Base-by-base conservation (phyloP, 1,139 yeast species). In the Sugiyamaella pinicola region DNA sequence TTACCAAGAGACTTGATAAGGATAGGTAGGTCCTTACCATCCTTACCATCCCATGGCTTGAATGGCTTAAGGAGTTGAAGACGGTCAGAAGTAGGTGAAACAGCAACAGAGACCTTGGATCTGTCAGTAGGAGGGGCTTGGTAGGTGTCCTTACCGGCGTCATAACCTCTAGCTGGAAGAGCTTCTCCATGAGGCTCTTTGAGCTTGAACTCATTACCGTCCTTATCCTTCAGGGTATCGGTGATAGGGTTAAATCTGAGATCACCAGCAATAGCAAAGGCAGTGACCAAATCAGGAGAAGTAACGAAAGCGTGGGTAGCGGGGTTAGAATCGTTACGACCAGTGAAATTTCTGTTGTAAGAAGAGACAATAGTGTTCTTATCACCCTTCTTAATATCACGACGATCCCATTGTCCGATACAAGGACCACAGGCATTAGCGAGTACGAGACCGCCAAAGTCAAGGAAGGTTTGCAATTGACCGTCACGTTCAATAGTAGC, bases 401-500 rank as follows among this genome's bases (percentile, higher is more conserved):
- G 90, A 81, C 99, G 88, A 74, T 93, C 98, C 99, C 99, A 93
- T 82, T 93, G 99, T 74, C 99, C 99, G 71, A 93, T 93, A 83
- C 99, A 91, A 75, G 99, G 99, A 74, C 99, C 99, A 82, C 99
- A 91, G 61, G 99, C 99, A 74, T 93, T 93, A 64, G 99, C 98
- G 75, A 93, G 81, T 59, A 93, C 96, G 60, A 85, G 80, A 78
- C 96, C 98, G 69, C 98, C 98, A 65, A 86, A 87, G 70, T 88
- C 95, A 74, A 85, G 83, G 76, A 93, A 90, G 66, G 91, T 85
- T 70, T 86, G 77, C 68, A 91, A 81, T 78, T 86, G 91, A 69
- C 98, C 98, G 73, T 93, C 99, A 78, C 98, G 87, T 70, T 85
- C 96, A 73, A 93, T 90, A 65, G 98, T 93, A 64, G 98, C 98